A percentile compares a stretch with the other conserved stretches of the same genome.
Conservation (phyloP, 2,329 filamentous ascomycete genomes). For the Ophiostoma pallidulum region DNA sequence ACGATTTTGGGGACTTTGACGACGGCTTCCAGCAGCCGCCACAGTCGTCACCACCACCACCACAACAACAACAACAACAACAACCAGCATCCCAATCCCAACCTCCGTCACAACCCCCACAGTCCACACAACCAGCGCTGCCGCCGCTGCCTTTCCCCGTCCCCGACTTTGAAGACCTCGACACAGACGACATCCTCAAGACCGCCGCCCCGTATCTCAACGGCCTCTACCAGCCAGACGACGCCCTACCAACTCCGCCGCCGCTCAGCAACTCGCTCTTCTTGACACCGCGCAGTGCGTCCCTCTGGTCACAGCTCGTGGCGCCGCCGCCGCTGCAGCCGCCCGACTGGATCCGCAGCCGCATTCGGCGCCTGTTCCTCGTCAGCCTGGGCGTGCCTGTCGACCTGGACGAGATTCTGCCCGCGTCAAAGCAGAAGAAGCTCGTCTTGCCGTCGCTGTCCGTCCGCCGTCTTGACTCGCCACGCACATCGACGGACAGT, state of each 20-base stretch:
- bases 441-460: slow-evolving; percentile 76
- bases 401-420: slow-evolving; percentile 93
- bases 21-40: slow-evolving; percentile 55
- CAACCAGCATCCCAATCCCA: no score
- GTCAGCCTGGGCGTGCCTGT: slow-evolving; percentile 94
- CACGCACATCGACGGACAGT: slow-evolving; percentile 46
- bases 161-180: slow-evolving; percentile 56
- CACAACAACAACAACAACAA: slow-evolving; percentile 25
- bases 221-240: slow-evolving; percentile 52
- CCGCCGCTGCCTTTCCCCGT: slow-evolving; percentile 34
- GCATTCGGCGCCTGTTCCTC: slow-evolving; percentile 87
- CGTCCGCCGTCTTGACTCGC: slow-evolving; percentile 35
- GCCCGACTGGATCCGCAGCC: slow-evolving; percentile 94
- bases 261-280: slow-evolving; percentile 57
- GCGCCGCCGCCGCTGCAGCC: slow-evolving; percentile 90
- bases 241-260: slow-evolving; percentile 41
- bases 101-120: no score
- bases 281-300: slow-evolving; percentile 75
- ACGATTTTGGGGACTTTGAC: slow-evolving; percentile 61
- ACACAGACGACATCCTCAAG: slow-evolving; percentile 49
- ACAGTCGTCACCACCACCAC: slow-evolving; percentile 18
- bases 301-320: slow-evolving; percentile 92
- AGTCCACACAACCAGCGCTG: slow-evolving; percentile 19
- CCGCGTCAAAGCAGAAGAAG: slow-evolving; percentile 96
- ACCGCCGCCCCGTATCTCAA: slow-evolving; percentile 58